Conservation (phyloP, 805 yeast genomes). For the Yarrowia sp. region DNA sequence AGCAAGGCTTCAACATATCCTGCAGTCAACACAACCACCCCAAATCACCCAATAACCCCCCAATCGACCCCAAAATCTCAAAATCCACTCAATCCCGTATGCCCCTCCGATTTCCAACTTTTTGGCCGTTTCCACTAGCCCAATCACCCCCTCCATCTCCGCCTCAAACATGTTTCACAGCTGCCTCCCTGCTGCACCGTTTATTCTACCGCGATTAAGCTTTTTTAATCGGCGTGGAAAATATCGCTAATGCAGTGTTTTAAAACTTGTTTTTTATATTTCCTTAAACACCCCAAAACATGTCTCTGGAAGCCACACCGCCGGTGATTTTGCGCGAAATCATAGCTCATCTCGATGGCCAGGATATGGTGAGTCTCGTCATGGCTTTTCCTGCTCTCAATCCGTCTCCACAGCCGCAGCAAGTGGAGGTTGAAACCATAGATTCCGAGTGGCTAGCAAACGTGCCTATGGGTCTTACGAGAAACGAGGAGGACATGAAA, state of each 20-base stretch:
- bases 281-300: neutral
- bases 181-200: too few species aligned
- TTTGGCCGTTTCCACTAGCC: too few species aligned
- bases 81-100: too few species aligned
- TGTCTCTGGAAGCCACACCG: neutral
- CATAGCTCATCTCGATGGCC: neutral
- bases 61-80: too few species aligned
- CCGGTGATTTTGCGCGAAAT: conserved; percentile 3
- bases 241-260: neutral
- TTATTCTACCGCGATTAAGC: too few species aligned
- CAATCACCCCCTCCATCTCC: too few species aligned
- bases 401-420: neutral
- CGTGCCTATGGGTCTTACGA: neutral
- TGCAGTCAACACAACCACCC: too few species aligned
- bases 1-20: too few species aligned
- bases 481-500: neutral
- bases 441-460: neutral
- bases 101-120: too few species aligned
- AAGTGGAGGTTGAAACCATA: neutral
- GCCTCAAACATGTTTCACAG: too few species aligned
- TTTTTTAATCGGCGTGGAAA: too few species aligned
- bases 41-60: too few species aligned
- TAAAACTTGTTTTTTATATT: neutral
- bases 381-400: neutral
- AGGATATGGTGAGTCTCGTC: conserved; percentile 15